These are phyloP conservation scores for Cladosporium sp. DNA, from an alignment of 2,329 filamentous ascomycete species.

Conservation along the genomic window DNA sequence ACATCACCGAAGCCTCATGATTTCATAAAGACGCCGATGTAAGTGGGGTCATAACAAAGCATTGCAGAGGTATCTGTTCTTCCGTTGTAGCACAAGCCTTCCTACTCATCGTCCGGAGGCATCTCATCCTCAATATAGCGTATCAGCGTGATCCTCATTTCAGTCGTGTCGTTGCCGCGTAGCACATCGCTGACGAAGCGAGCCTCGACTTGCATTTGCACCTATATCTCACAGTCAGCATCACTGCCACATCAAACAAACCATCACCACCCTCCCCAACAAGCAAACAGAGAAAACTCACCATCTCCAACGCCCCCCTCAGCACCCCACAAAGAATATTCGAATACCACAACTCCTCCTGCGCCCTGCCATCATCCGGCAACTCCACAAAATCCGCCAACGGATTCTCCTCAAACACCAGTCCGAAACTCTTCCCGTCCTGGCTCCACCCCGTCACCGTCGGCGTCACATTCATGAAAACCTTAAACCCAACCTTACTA, in stretches of 20 bases:
- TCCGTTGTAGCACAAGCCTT: constrained; percentile 40
- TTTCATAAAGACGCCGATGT: not conserved
- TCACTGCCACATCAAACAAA: not conserved
- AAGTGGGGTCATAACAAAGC: not conserved
- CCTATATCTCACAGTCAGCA: constrained; percentile 44
- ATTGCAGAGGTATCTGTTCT: not conserved
- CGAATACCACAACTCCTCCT: constrained; percentile 97
- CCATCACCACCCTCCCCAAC: not conserved
- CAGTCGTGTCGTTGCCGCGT: constrained; percentile 90
- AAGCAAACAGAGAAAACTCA: constrained; percentile 43
- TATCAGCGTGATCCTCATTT: constrained; percentile 91
- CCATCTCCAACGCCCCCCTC: constrained; percentile 92
- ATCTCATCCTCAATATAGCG: constrained; percentile 97
- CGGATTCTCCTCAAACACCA: constrained; percentile 96
- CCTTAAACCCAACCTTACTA: constrained; percentile 97
- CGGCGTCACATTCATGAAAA: constrained; percentile 95
- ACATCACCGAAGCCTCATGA: not conserved
- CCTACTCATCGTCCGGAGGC: constrained; percentile 87
- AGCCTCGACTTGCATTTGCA: constrained; percentile 96
- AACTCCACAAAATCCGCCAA: constrained; percentile 96
- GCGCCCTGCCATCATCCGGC: constrained; percentile 90
- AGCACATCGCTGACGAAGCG: constrained; percentile 94
- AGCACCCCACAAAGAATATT: constrained; percentile 95
- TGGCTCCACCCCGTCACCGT: constrained; percentile 92
- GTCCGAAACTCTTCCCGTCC: constrained; percentile 93